These are phyloP conservation scores for Phytophthora citricola DNA, from an alignment of 352 stramenopile genomes.

Conservation along the genomic window DNA sequence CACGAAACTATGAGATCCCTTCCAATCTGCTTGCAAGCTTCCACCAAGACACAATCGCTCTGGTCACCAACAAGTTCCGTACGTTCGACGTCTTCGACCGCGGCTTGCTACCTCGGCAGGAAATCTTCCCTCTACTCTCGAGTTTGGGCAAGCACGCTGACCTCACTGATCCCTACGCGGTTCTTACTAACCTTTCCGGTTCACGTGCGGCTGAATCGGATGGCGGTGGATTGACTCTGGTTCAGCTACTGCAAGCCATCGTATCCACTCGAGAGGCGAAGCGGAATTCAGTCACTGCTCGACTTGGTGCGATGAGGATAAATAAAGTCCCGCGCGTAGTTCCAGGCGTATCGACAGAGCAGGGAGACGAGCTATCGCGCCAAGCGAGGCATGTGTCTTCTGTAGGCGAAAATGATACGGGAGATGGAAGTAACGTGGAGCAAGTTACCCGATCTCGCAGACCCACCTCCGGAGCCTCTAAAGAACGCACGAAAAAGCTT, in stretches of 20 bases:
- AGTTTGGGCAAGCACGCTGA: slow-evolving; percentile 44
- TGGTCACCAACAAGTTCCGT: slow-evolving; percentile 44
- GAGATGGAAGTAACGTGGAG: neutral
- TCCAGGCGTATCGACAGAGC: slow-evolving; percentile 3
- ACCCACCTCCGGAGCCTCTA: no score
- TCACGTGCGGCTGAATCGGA: neutral
- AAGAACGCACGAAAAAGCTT: no score
- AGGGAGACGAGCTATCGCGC: neutral
- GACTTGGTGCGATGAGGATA: slow-evolving; percentile 14
- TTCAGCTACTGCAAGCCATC: slow-evolving; percentile 38
- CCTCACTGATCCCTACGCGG: slow-evolving; percentile 51
- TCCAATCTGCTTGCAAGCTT: slow-evolving; percentile 38
- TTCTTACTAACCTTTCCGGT: slow-evolving; percentile 36
- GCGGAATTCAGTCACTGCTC: slow-evolving; percentile 4
- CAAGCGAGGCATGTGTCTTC: neutral
- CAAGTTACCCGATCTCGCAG: no score
- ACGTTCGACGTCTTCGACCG: slow-evolving; percentile 57
- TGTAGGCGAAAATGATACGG: slow-evolving; percentile 1
- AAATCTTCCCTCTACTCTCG: slow-evolving; percentile 50
- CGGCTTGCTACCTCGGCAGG: slow-evolving; percentile 41
- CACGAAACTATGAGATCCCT: slow-evolving; percentile 38
- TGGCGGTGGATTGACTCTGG: slow-evolving; percentile 30
- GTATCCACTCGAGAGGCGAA: slow-evolving; percentile 21
- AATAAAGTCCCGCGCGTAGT: neutral
- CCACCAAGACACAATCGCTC: slow-evolving; percentile 30